These are phyloP conservation scores for Fusarium humuli DNA, from an alignment of 2,329 filamentous ascomycete genomes.

Conservation along the genomic window DNA sequence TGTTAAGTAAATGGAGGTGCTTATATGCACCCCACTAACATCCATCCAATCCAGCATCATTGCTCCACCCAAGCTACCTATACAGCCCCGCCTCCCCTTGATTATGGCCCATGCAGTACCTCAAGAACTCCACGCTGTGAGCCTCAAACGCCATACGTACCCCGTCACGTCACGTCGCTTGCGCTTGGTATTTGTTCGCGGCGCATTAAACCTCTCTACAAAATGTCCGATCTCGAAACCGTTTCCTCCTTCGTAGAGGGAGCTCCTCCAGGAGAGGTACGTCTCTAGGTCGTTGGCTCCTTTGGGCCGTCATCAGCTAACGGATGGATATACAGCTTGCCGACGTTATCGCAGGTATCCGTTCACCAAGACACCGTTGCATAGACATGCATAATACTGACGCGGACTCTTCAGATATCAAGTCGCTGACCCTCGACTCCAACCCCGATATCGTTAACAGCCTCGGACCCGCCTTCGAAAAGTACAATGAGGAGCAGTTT, in stretches of 20 bases:
- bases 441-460: conserved; percentile 75
- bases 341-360: conserved; percentile 86
- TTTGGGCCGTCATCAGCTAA: conserved; percentile 49
- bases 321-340: conserved; percentile 68
- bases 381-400: conserved; percentile 32
- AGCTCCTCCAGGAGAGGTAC: conserved; percentile 95
- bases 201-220: conserved; percentile 19
- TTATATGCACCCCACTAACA: conserved; percentile 27
- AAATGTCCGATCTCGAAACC: conserved; percentile 55
- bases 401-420: conserved; percentile 76
- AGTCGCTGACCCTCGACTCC: conserved; percentile 79
- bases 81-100: conserved; percentile 44
- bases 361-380: neutral
- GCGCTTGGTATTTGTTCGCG: conserved; percentile 5
- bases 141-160: conserved; percentile 31
- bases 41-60: conserved; percentile 7
- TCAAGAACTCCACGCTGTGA: conserved; percentile 37
- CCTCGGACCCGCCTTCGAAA: conserved; percentile 85
- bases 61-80: conserved; percentile 38
- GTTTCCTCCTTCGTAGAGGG: conserved; percentile 91
- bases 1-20: neutral
- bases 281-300: conserved; percentile 43
- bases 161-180: conserved; percentile 13
- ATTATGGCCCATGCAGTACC: conserved; percentile 25
- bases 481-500: conserved; percentile 97